Evolutionary conservation across 2,329 filamentous ascomycete species (phyloP), one percentile per base, ranked within the genome.

Genomic region (Pseudogymnoascus sp.): DNA sequence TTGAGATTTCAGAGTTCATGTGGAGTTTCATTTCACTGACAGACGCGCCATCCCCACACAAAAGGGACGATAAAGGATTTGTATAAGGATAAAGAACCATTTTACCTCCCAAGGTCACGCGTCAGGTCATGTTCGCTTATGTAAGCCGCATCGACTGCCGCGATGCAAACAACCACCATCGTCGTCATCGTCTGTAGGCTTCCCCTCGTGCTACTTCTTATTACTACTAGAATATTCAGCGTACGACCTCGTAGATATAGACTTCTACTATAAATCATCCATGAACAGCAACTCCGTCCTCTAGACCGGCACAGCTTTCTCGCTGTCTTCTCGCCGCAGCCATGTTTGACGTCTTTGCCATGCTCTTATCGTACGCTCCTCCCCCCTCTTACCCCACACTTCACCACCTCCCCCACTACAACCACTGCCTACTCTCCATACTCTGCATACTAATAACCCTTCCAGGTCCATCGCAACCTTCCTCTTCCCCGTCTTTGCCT

Each of bases 401-500:
- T n/a, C 39, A 28, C 64, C 66, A 61, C 64, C 67, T 67, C 63
- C 63, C 62, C 57, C 63, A 69, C 69, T 68, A 61, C 13, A 37
- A 34, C 36, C 16, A 34, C 21, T 28, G 25, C 43, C 43, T 60
- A 41, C 41, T 61, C 62, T 63, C 61, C 54, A 57, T 19, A 61
- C 37, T 23, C 37, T 36, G 28, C 48, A 39, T 25, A 60, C 57
- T 68, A 67, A 72, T 73, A 63, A 70, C 62, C 62, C 21, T 43
- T 62, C 62, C 74, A 96, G 92, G 74, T 93, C 91, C 68, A 77
- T 93, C 75, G 87, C 90, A 65, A 96, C 93, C 64, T 92, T 96
- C 74, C 86, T 97, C 74, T 96, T 98, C 75, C 95, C 95, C 62
- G 86, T 97, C 68, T 98, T 96, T 79, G 93, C 93, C 69, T 96